Evolutionary conservation across 441 rosid genomes (phyloP).

Genomic region (Erodium texanum): DNA sequence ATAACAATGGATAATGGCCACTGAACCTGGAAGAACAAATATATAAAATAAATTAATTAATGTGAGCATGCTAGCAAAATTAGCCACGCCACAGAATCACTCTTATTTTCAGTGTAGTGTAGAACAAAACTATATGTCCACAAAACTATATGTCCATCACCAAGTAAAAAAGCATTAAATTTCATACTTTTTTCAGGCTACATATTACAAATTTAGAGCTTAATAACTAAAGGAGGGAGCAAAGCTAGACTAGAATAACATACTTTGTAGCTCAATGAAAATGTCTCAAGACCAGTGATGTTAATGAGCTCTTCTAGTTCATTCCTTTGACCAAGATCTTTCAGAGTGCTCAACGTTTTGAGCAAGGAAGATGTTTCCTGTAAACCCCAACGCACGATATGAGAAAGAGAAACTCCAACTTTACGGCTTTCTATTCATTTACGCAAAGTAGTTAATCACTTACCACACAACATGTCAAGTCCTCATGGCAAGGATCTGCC

Average conservation of each 20-base stretch:
- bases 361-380: slow-evolving; percentile 87
- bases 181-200: neutral
- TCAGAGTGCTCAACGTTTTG: slow-evolving; percentile 54
- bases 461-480: slow-evolving; percentile 91
- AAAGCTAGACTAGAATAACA: slow-evolving; percentile 13
- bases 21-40: slow-evolving; percentile 51
- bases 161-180: neutral
- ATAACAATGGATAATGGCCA: slow-evolving; percentile 96
- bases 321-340: slow-evolving; percentile 46
- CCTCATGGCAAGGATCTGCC: slow-evolving; percentile 93
- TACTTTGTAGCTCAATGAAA: slow-evolving; percentile 94
- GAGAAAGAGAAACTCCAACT: slow-evolving; percentile 11
- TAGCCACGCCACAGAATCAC: neutral
- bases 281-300: slow-evolving; percentile 92
- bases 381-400: slow-evolving; percentile 23
- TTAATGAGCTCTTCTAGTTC: slow-evolving; percentile 55
- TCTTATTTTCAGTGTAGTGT: neutral
- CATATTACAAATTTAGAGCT: neutral
- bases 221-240: neutral
- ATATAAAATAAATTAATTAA: neutral
- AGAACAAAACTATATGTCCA: neutral
- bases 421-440: neutral
- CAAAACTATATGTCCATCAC: neutral
- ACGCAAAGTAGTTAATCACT: slow-evolving; percentile 19
- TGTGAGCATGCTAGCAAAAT: neutral